Conservation (phyloP, 78 protist species). For the Parvularia atlantis region DNA sequence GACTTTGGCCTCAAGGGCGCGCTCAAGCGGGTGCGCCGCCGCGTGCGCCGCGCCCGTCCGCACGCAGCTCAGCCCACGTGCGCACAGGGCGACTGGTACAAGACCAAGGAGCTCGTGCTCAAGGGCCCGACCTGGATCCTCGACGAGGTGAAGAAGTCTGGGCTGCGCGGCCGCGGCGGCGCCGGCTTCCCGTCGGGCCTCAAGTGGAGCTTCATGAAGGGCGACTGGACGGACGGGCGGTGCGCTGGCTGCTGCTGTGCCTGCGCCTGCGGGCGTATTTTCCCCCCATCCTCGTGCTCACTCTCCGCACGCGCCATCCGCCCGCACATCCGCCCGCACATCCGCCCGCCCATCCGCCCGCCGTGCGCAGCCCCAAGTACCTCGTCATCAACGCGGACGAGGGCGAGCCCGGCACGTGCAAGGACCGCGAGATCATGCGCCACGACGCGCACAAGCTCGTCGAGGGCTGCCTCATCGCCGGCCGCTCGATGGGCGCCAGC, state of each 20-base stretch:
- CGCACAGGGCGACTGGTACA: constrained; percentile 86
- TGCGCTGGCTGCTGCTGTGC: too few species aligned
- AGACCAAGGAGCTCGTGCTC: constrained; percentile 74
- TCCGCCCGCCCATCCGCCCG: too few species aligned
- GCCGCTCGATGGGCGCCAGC: constrained; percentile 92
- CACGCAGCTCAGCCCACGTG: not conserved
- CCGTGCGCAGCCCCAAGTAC: constrained; percentile 76
- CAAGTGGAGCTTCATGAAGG: constrained; percentile 93
- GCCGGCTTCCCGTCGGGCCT: constrained; percentile 98
- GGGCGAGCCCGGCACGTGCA: constrained; percentile 99
- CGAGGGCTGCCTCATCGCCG: constrained; percentile 93
- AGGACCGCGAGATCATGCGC: constrained; percentile 98
- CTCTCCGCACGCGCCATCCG: too few species aligned
- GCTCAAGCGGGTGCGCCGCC: constrained; percentile 39
- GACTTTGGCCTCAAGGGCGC: constrained; percentile 76
- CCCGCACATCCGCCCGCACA: too few species aligned
- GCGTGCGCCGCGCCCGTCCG: not conserved
- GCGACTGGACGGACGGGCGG: too few species aligned
- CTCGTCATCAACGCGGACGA: constrained; percentile 98
- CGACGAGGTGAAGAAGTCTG: constrained; percentile 81
- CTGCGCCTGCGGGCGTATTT: too few species aligned
- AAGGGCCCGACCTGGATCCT: constrained; percentile 73
- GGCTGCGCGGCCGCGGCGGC: constrained; percentile 95
- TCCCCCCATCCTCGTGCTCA: too few species aligned
- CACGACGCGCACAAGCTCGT: constrained; percentile 97